phyloP scores from a whole-genome alignment of 108 stramenopile genomes.

The Hondaea fermentalgiana region DNA sequence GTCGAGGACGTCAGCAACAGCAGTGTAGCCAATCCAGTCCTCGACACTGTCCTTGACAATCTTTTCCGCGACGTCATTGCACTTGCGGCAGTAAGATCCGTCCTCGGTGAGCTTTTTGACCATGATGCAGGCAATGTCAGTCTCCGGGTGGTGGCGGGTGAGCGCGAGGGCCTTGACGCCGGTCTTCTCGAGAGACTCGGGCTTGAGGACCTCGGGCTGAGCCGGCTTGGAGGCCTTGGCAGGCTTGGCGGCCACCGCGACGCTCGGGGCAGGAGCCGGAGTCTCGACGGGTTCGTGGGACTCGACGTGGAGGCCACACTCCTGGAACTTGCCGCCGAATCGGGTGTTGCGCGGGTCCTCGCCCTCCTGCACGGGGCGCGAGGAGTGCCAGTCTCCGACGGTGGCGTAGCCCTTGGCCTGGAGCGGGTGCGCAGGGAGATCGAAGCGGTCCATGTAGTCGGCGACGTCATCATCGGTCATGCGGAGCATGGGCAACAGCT shows the following conservation, averaged over 20 bases:
- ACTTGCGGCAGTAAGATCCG: constrained; percentile 12
- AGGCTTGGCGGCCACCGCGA: neutral
- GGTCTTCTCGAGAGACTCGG: constrained; percentile 5
- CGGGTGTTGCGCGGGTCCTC: constrained; percentile 9
- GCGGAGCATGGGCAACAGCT: constrained; percentile 8
- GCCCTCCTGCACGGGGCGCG: constrained; percentile 14
- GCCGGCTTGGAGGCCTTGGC: neutral
- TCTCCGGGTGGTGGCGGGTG: neutral
- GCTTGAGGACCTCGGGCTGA: neutral
- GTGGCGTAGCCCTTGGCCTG: constrained; percentile 10
- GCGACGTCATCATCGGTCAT: constrained; percentile 6
- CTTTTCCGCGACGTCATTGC: constrained; percentile 9
- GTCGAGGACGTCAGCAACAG: neutral
- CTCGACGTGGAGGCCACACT: constrained; percentile 5
- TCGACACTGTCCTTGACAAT: neutral
- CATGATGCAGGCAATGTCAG: constrained; percentile 13
- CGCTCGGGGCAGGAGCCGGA: neutral
- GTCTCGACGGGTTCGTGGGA: neutral
- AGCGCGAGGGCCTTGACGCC: neutral
- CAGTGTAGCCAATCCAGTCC: neutral
- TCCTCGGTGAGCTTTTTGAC: constrained; percentile 18
- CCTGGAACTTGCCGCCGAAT: constrained; percentile 19
- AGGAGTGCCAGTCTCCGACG: constrained; percentile 14
- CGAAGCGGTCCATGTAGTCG: neutral
- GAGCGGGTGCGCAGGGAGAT: neutral